Percentiles rank a stretch among this genome's conserved stretches.
Conservation (phyloP, 1,284 basidiomycete genomes). For the Leccinum cinnamomeum region DNA sequence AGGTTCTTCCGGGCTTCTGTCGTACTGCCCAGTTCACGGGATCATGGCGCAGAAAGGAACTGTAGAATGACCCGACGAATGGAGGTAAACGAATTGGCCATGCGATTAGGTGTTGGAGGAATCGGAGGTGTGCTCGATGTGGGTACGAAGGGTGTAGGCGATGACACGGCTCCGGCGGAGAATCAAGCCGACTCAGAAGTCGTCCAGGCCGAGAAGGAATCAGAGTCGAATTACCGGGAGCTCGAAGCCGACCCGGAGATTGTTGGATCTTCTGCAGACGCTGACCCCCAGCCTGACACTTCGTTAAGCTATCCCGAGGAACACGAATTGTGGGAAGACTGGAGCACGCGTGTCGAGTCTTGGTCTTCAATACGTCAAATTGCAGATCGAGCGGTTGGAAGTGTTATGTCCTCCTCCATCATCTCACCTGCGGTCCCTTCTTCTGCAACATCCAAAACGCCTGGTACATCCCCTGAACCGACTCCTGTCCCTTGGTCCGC, state of each 20-base stretch:
- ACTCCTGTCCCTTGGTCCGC: conserved; percentile 64
- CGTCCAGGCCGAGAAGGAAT: conserved; percentile 6
- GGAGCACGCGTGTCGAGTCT: conserved; percentile 65
- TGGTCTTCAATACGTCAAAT: conserved; percentile 70
- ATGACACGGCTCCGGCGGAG: conserved; percentile 8
- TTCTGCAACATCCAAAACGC: conserved; percentile 29
- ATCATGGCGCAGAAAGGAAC: conserved; percentile 52
- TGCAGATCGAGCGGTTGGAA: conserved; percentile 72
- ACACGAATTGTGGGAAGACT: conserved; percentile 64
- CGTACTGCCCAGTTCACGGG: conserved; percentile 65
- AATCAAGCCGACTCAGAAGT: conserved; percentile 14
- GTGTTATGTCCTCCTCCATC: conserved; percentile 49
- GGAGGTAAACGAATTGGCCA: conserved; percentile 75
- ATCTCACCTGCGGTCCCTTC: conserved; percentile 15
- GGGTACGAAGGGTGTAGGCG: conserved; percentile 11
- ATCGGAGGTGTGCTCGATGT: conserved; percentile 67
- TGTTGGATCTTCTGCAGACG: conserved; percentile 20
- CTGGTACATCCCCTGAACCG: conserved; percentile 44
- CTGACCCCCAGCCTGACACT: conserved; percentile 4
- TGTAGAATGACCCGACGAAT: conserved; percentile 62
- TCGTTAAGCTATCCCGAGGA: conserved; percentile 21
- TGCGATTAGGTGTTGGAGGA: conserved; percentile 75
- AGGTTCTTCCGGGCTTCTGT: conserved; percentile 72
- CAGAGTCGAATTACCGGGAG: conserved; percentile 14
- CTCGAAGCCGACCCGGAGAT: conserved; percentile 18